phyloP scores from a whole-genome alignment of 2,329 filamentous ascomycete genomes.

The Sclerotinia glacialis region DNA sequence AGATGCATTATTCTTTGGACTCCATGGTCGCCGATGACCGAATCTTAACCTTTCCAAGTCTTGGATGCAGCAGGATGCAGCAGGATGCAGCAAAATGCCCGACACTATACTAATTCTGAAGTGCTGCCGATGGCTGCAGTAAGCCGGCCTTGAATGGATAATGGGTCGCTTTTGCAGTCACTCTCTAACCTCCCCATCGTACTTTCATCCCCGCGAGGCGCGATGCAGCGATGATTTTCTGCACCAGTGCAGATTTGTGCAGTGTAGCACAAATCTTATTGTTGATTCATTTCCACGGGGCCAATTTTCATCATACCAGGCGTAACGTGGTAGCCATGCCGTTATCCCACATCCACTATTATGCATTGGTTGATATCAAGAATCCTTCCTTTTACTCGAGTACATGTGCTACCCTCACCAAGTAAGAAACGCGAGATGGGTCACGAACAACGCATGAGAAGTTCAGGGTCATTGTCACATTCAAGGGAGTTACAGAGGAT shows the following conservation, averaged over 20 bases:
- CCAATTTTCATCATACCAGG: background rate
- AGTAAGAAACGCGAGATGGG: constrained; percentile 1
- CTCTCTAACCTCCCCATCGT: background rate
- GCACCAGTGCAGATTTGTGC: background rate
- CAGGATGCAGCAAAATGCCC: constrained; percentile 5
- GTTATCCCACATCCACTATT: background rate
- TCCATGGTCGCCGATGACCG: constrained; percentile 19
- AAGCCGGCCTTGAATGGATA: background rate
- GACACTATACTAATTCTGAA: constrained; percentile 2
- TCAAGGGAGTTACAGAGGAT: no score
- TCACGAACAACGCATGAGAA: constrained; percentile 9
- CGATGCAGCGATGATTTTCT: constrained; percentile 13
- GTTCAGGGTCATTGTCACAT: background rate
- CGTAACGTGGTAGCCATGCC: background rate
- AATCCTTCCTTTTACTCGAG: background rate
- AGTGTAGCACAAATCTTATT: background rate
- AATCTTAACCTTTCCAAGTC: constrained; percentile 6
- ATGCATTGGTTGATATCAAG: background rate
- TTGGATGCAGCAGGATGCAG: background rate
- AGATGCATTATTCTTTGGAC: background rate
- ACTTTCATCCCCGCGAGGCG: constrained; percentile 4
- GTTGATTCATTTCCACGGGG: background rate
- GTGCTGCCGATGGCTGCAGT: background rate
- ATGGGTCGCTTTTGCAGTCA: background rate
- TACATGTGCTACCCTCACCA: background rate